A percentile compares a stretch with the other conserved stretches of the same genome.
phyloP scores from a whole-genome alignment of 768 basidiomycete genomes.

The Gelatoporia subvermispora region DNA sequence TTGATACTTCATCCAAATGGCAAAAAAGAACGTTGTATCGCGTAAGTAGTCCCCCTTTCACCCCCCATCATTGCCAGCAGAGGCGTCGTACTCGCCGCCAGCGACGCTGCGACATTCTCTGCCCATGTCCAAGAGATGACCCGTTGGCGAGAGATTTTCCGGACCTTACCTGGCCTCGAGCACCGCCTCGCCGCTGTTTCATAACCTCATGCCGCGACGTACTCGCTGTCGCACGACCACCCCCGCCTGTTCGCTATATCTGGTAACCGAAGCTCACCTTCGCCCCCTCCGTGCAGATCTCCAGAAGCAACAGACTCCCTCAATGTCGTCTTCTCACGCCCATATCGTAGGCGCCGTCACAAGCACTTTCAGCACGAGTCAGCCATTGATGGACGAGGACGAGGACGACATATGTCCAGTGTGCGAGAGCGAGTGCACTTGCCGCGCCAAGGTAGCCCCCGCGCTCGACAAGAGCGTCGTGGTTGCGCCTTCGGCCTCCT shows the following conservation, averaged over 20 bases:
- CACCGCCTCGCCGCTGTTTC: conserved; percentile 1
- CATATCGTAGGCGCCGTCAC: conserved; percentile 53
- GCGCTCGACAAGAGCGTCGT: conserved; percentile 14
- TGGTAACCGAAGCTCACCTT: neutral
- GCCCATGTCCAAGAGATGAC: no score
- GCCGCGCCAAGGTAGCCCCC: conserved; percentile 43
- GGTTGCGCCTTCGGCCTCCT: conserved; percentile 26
- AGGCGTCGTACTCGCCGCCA: conserved; percentile 2
- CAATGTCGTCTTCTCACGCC: conserved; percentile 67
- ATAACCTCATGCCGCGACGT: neutral
- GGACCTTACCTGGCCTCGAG: conserved; percentile 5
- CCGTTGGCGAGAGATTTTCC: conserved; percentile 4
- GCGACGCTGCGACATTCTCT: no score
- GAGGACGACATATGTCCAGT: conserved; percentile 85
- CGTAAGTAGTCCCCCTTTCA: conserved; percentile 10
- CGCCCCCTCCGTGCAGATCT: conserved; percentile 22
- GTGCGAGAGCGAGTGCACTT: conserved; percentile 88
- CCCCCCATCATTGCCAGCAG: neutral
- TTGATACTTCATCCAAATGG: conserved; percentile 12
- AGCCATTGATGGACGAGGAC: conserved; percentile 25
- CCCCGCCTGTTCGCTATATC: neutral
- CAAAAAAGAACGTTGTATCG: conserved; percentile 21
- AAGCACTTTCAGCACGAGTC: conserved; percentile 4
- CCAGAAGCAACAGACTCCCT: conserved; percentile 48
- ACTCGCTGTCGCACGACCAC: neutral